Percentiles rank a stretch among this genome's conserved stretches.
These are phyloP conservation scores for Pythium myriotylum DNA, from an alignment of 352 stramenopile species.

Conservation along the genomic window DNA sequence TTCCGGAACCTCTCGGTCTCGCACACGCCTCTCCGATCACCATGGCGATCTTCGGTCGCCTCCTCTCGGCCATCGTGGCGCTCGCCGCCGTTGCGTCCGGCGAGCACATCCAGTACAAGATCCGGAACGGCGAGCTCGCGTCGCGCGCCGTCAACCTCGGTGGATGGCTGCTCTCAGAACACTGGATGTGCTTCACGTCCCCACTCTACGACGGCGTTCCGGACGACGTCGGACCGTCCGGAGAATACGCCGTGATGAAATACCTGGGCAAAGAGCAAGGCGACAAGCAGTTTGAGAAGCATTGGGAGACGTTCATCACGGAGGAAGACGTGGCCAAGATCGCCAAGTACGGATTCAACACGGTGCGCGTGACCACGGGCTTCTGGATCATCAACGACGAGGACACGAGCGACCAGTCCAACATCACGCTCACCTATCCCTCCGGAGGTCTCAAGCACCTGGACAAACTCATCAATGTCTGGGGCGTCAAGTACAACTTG, in stretches of 20 bases:
- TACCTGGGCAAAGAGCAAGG: conserved; percentile 25
- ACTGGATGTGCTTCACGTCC: conserved; percentile 58
- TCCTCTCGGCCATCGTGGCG: background rate
- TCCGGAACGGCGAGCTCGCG: conserved; percentile 26
- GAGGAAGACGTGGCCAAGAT: conserved; percentile 51
- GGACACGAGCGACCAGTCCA: background rate
- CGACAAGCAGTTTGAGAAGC: conserved; percentile 42
- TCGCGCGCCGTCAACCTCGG: conserved; percentile 37
- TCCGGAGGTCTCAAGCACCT: conserved; percentile 43
- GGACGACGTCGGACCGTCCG: conserved; percentile 33
- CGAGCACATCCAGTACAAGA: conserved; percentile 32
- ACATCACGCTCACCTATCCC: conserved; percentile 21
- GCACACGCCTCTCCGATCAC: no score
- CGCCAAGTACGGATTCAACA: conserved; percentile 35
- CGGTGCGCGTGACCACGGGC: conserved; percentile 38
- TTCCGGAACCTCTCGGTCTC: no score
- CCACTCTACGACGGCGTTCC: conserved; percentile 60
- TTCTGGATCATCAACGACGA: conserved; percentile 60
- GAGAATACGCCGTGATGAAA: conserved; percentile 27
- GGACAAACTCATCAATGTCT: conserved; percentile 52
- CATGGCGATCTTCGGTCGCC: no score
- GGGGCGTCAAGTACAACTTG: conserved; percentile 55
- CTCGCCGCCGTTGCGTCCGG: background rate
- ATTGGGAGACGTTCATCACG: conserved; percentile 62
- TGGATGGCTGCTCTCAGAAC: conserved; percentile 33